Base-by-base conservation (phyloP, 129 eudicot species). In the Scalesia atractyloides region DNA sequence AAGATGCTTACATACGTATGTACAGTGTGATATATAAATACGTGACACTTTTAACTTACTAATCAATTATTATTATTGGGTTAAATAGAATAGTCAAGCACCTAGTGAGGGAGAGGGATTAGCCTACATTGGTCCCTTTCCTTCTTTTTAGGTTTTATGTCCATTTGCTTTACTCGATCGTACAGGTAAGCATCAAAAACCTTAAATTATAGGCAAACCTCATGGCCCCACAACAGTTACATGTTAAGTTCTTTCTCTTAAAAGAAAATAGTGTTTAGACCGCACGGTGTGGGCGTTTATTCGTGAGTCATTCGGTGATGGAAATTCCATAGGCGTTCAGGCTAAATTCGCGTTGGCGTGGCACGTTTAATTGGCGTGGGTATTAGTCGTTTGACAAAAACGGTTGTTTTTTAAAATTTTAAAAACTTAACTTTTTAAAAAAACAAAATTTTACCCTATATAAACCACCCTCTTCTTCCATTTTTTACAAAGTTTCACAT, bases 101-200 rank as follows among this genome's bases (percentile, higher is more conserved):
- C 41, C 18, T 44, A 66, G 37, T 43, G 22, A 12, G 47, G 56
- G 37, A 66, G 44, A 15, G 19, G 66, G 0, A 24, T 39, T 41
- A 44, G 9, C 47, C 15, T 52, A 47, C 41, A 34, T 18, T 73
- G 73, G 68, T 66, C 68, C 67, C 67, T 30, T 76, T 43, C 51
- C 74, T 22, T 75, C 68, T 66, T 75, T 54, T n/a, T 24, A 66
- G 68, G 58, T 53, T 75, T 53, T 8, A 24, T 75, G 49, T 41
- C 52, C 66, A 66, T 56, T 54, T 54, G 59, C 65, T 66, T 75
- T 75, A 57, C 30, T 73, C 14, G 59, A 60, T 73, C 47, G 47
- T 54, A 75, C 13, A 24, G 43, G 17, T 75, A 54, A 53, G 67
- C 37, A 66, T 66, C 48, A 66, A 24, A 65, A 54, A 24, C 46